phyloP scores from a whole-genome alignment of 2,329 filamentous ascomycete genomes.

The Ciborinia camelliae region DNA sequence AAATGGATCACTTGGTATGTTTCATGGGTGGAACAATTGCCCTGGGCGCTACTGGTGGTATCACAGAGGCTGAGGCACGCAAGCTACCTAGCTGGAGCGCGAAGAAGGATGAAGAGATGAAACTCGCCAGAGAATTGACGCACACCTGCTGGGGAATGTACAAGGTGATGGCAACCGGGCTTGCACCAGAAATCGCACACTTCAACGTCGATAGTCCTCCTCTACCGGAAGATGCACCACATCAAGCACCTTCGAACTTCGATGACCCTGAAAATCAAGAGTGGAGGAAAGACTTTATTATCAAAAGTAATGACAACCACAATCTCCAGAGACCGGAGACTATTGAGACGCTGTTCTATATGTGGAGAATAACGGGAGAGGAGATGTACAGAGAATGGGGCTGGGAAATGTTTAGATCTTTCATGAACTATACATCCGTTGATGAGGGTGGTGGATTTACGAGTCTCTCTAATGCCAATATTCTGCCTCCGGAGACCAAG shows the following conservation, averaged over 20 bases:
- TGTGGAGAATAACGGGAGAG: slow-evolving; percentile 97
- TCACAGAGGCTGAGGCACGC: slow-evolving; percentile 70
- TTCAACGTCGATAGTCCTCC: slow-evolving; percentile 75
- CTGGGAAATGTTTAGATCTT: slow-evolving; percentile 96
- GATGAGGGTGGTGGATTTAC: slow-evolving; percentile 77
- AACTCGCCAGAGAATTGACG: slow-evolving; percentile 83
- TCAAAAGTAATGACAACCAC: slow-evolving; percentile 80
- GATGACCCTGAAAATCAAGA: slow-evolving; percentile 49
- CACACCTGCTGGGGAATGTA: slow-evolving; percentile 99
- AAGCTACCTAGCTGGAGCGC: slow-evolving; percentile 69
- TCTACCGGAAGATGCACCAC: slow-evolving; percentile 53
- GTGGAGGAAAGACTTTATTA: slow-evolving; percentile 75
- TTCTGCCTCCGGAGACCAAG: slow-evolving; percentile 62
- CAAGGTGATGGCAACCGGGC: slow-evolving; percentile 79
- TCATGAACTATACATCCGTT: slow-evolving; percentile 80
- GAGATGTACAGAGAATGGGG: slow-evolving; percentile 90
- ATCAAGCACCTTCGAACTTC: slow-evolving; percentile 51
- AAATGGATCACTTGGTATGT: slow-evolving; percentile 98
- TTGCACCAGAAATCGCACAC: slow-evolving; percentile 93
- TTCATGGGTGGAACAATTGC: slow-evolving; percentile 97
- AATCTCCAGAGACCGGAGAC: slow-evolving; percentile 96
- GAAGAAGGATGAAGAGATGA: slow-evolving; percentile 81
- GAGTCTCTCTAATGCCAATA: slow-evolving; percentile 71
- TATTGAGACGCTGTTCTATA: slow-evolving; percentile 93
- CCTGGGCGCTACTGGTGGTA: slow-evolving; percentile 76